Conservation (phyloP, 352 stramenopile species). For the Pseudoperonospora humuli region DNA sequence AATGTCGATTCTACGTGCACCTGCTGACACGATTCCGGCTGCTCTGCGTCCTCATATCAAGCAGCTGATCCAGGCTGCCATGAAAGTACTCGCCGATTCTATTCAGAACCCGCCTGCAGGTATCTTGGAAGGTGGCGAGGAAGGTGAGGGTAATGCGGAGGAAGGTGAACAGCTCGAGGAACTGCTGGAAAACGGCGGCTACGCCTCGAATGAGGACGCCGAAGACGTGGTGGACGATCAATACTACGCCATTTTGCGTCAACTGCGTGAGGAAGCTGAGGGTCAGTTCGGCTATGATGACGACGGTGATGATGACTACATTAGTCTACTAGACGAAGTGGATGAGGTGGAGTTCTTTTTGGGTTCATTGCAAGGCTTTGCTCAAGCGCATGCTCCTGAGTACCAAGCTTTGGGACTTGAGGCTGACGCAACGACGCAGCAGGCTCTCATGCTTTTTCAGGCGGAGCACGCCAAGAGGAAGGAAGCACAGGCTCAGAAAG, state of each 20-base stretch:
- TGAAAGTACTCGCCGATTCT: slow-evolving; percentile 77
- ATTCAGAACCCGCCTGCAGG: slow-evolving; percentile 54
- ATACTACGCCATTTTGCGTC: slow-evolving; percentile 91
- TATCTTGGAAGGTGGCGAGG: slow-evolving; percentile 58
- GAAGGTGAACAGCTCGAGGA: slow-evolving; percentile 68
- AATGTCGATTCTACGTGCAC: slow-evolving; percentile 87
- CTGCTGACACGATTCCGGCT: slow-evolving; percentile 68
- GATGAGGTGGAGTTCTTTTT: slow-evolving; percentile 91
- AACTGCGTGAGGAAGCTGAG: slow-evolving; percentile 85
- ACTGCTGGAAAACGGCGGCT: slow-evolving; percentile 88
- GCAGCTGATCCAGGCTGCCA: slow-evolving; percentile 74
- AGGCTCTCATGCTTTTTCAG: slow-evolving; percentile 50
- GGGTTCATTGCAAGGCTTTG: slow-evolving; percentile 76
- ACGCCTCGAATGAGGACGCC: slow-evolving; percentile 82
- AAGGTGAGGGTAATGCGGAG: slow-evolving; percentile 43
- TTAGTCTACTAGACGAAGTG: slow-evolving; percentile 88
- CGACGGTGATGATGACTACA: slow-evolving; percentile 91
- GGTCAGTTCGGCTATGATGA: slow-evolving; percentile 62
- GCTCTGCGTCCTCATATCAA: slow-evolving; percentile 84
- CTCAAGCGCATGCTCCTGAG: slow-evolving; percentile 39
- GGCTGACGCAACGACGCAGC: slow-evolving; percentile 46
- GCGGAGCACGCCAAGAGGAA: slow-evolving; percentile 49
- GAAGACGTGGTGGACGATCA: slow-evolving; percentile 92
- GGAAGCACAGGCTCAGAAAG: slow-evolving; percentile 23
- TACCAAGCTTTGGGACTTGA: slow-evolving; percentile 60